phyloP scores from a whole-genome alignment of 2,329 filamentous ascomycete species.

The Arthrocladium fulminans region DNA sequence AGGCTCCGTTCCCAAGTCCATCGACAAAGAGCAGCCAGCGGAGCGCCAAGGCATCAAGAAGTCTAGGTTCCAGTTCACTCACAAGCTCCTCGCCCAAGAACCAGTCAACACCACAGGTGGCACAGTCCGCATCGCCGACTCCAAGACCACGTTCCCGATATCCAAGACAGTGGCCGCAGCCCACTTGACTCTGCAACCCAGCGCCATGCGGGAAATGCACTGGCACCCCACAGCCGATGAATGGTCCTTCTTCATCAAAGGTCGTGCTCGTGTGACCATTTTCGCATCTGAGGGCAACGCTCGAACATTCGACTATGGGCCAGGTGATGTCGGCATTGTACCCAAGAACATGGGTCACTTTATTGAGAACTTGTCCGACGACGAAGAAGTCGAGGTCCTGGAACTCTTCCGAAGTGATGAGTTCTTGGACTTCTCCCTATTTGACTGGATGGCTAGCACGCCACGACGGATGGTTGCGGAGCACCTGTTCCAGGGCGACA shows the following conservation, averaged over 20 bases:
- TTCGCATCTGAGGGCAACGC: slow-evolving; percentile 62
- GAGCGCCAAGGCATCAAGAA: slow-evolving; percentile 48
- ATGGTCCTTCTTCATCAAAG: slow-evolving; percentile 70
- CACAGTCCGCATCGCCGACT: slow-evolving; percentile 64
- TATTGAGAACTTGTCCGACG: slow-evolving; percentile 67
- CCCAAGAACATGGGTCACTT: slow-evolving; percentile 72
- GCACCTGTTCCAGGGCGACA: slow-evolving; percentile 55
- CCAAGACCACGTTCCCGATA: slow-evolving; percentile 60
- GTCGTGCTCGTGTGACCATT: slow-evolving; percentile 63
- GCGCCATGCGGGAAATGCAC: slow-evolving; percentile 69
- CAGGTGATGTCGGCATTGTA: slow-evolving; percentile 69
- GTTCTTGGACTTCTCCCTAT: slow-evolving; percentile 64
- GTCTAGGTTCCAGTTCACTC: slow-evolving; percentile 60
- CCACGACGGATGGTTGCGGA: slow-evolving; percentile 58
- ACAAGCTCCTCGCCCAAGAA: slow-evolving; percentile 62
- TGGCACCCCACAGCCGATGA: slow-evolving; percentile 75
- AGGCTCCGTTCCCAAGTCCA: slow-evolving; percentile 54
- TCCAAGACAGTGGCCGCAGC: slow-evolving; percentile 66
- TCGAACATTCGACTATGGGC: slow-evolving; percentile 65
- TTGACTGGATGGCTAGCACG: slow-evolving; percentile 68
- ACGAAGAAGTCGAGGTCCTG: slow-evolving; percentile 64
- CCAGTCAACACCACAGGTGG: slow-evolving; percentile 60
- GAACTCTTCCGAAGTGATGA: slow-evolving; percentile 65
- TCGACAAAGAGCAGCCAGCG: slow-evolving; percentile 56
- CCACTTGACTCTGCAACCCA: slow-evolving; percentile 61